These are phyloP conservation scores for Saccharomycopsis babjevae DNA, from an alignment of 805 yeast species.

Conservation along the genomic window DNA sequence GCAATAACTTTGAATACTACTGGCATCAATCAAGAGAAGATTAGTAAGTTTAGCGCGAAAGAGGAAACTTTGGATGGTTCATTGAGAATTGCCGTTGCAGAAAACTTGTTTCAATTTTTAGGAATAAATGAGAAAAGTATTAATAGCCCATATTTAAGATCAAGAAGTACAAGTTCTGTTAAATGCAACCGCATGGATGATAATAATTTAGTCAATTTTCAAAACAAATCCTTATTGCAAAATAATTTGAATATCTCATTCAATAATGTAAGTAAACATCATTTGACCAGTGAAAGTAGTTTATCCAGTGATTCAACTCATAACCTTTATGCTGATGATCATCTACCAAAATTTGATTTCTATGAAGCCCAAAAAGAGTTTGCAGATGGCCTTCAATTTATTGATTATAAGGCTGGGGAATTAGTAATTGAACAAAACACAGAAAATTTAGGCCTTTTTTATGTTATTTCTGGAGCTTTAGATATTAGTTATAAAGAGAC, in stretches of 20 bases:
- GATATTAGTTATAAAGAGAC: constrained; percentile 46
- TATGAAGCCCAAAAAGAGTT: constrained; percentile 47
- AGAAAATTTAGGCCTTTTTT: constrained; percentile 64
- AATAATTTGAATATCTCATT: background rate
- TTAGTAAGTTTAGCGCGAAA: constrained; percentile 36
- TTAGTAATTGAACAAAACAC: constrained; percentile 54
- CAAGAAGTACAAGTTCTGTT: constrained; percentile 19
- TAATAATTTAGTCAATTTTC: background rate
- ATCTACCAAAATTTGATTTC: constrained; percentile 28
- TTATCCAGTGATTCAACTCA: background rate
- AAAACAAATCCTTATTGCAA: background rate
- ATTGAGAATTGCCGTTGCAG: constrained; percentile 53
- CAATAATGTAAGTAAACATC: background rate
- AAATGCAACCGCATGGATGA: background rate
- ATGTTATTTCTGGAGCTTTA: constrained; percentile 67
- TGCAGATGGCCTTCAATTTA: constrained; percentile 48
- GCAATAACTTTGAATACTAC: background rate
- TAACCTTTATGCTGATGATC: constrained; percentile 4
- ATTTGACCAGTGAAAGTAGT: background rate
- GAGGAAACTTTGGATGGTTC: constrained; percentile 67
- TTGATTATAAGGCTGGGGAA: constrained; percentile 41
- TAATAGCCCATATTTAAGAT: constrained; percentile 16
- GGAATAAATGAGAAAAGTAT: constrained; percentile 45
- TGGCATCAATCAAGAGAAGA: background rate
- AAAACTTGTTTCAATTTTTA: constrained; percentile 54